A percentile compares a stretch with the other conserved stretches of the same genome.
phyloP scores from a whole-genome alignment of 768 basidiomycete species.

The Coprinopsis sp. region DNA sequence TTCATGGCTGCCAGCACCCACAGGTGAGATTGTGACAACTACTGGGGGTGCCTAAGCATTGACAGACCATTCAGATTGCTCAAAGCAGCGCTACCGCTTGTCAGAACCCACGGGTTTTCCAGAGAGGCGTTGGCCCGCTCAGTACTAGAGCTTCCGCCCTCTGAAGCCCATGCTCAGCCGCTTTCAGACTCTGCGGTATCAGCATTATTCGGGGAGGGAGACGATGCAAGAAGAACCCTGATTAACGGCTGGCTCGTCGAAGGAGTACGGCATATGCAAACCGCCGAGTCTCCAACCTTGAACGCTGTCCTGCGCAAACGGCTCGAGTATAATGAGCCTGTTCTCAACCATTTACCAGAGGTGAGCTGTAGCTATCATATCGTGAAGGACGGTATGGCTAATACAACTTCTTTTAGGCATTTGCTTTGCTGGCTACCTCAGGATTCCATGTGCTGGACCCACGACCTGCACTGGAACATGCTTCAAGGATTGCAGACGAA shows the following conservation, averaged over 20 bases:
- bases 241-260: constrained; percentile 73
- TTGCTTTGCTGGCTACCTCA: constrained; percentile 56
- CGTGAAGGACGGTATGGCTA: background rate
- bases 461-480: constrained; percentile 56
- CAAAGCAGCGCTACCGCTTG: constrained; percentile 57
- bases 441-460: constrained; percentile 54
- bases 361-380: constrained; percentile 31
- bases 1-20: background rate
- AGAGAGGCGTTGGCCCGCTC: constrained; percentile 63
- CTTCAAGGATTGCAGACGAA: constrained; percentile 58
- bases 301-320: constrained; percentile 51
- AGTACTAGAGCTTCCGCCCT: constrained; percentile 48
- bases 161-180: constrained; percentile 47
- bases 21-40: constrained; percentile 9
- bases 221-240: constrained; percentile 58
- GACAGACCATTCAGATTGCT: constrained; percentile 32
- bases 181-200: constrained; percentile 69
- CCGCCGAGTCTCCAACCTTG: constrained; percentile 28
- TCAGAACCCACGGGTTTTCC: constrained; percentile 69
- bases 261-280: constrained; percentile 48
- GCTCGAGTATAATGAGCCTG: constrained; percentile 63
- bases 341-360: constrained; percentile 61
- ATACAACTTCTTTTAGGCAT: constrained; percentile 48
- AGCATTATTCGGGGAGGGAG: constrained; percentile 68
- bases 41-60: background rate